Percentiles rank a stretch among this genome's conserved stretches.
These are phyloP conservation scores for Flaveria trinervia DNA, from an alignment of 129 eudicot species.

Conservation along the genomic window DNA sequence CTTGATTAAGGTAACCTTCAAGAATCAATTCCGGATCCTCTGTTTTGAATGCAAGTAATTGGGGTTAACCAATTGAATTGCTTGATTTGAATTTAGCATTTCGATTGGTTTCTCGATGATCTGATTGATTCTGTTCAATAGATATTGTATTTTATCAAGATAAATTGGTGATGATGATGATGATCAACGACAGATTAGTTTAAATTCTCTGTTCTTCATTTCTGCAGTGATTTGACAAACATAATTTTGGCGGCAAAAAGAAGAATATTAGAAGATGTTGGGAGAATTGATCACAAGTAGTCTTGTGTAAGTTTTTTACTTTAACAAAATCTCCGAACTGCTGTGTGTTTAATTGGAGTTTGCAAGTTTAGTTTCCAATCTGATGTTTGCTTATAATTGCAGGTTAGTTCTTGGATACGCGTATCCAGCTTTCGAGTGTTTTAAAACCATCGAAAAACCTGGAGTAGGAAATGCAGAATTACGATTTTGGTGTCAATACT, in stretches of 20 bases:
- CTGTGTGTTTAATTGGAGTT: background rate
- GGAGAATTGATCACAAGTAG: constrained; percentile 64
- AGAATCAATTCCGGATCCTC: background rate
- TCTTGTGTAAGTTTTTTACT: constrained; percentile 57
- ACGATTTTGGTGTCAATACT: constrained; percentile 95
- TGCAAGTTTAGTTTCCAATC: background rate
- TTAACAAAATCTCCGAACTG: background rate
- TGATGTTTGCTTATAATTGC: constrained; percentile 27
- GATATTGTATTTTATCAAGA: background rate
- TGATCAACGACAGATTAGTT: background rate
- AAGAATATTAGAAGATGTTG: constrained; percentile 49
- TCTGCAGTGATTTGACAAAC: constrained; percentile 19
- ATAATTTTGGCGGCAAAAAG: constrained; percentile 24
- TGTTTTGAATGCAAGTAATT: background rate
- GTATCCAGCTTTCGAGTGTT: constrained; percentile 90
- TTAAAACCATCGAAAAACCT: constrained; percentile 77
- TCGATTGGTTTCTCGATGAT: too few species aligned
- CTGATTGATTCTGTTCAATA: too few species aligned
- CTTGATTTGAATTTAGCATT: background rate
- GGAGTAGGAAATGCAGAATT: constrained; percentile 77
- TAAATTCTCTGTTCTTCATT: background rate
- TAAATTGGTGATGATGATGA: background rate
- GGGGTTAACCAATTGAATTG: background rate
- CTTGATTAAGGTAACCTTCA: constrained; percentile 16
- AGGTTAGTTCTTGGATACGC: constrained; percentile 85